A percentile compares a stretch with the other conserved stretches of the same genome.
These are phyloP conservation scores for Leptographium flavum DNA, from an alignment of 2,329 filamentous ascomycete genomes.

Conservation along the genomic window DNA sequence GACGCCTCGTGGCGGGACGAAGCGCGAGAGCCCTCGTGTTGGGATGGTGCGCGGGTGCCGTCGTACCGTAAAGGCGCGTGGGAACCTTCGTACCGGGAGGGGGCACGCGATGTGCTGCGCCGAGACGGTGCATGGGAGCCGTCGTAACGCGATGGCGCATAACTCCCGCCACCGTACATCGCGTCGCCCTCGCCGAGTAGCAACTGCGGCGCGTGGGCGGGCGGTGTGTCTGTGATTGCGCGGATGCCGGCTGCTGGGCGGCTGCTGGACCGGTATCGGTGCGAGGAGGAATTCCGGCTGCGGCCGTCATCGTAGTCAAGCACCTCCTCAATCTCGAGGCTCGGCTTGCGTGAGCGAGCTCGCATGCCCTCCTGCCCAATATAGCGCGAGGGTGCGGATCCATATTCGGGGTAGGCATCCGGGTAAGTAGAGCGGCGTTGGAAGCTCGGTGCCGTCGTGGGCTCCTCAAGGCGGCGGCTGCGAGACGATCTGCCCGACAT, in stretches of 20 bases:
- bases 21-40: background rate
- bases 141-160: background rate
- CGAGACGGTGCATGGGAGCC: background rate
- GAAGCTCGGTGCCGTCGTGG: conserved; percentile 20
- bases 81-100: background rate
- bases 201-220: conserved; percentile 22
- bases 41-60: background rate
- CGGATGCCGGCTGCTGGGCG: conserved; percentile 19
- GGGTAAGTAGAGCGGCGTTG: conserved; percentile 32
- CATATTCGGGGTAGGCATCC: conserved; percentile 17
- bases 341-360: conserved; percentile 8
- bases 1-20: background rate
- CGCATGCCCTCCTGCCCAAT: conserved; percentile 17
- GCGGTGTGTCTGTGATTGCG: conserved; percentile 26
- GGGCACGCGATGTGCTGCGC: background rate
- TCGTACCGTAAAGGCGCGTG: background rate
- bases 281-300: conserved; percentile 22
- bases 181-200: conserved; percentile 27
- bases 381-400: conserved; percentile 19
- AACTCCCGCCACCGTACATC: conserved; percentile 7
- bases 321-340: conserved; percentile 21
- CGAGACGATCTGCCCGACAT: conserved; percentile 22
- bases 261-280: conserved; percentile 17
- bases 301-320: conserved; percentile 26
- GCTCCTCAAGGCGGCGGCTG: conserved; percentile 25